Conservation (phyloP, 1,139 yeast genomes). For the Zygosaccharomyces pseudobailii region DNA sequence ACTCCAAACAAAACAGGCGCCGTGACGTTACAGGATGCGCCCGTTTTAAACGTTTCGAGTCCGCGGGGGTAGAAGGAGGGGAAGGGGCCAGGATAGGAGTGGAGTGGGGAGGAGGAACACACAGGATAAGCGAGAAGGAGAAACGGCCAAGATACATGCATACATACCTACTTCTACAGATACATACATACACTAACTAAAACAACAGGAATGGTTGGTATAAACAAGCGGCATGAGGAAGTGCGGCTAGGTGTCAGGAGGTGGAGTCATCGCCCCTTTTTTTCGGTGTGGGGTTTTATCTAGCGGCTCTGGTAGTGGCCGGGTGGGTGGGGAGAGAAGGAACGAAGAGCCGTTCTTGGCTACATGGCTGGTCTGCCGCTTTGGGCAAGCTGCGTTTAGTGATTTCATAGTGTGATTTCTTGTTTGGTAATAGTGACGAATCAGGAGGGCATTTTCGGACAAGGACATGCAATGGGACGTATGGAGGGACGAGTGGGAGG, state of each 20-base stretch:
- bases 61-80: neutral
- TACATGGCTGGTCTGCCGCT: too few relatives aligned
- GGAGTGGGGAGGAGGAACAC: neutral
- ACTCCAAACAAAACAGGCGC: neutral
- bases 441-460: too few relatives aligned
- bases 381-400: too few relatives aligned
- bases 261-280: neutral
- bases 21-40: neutral
- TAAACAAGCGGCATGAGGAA: neutral
- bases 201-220: neutral
- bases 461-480: too few relatives aligned
- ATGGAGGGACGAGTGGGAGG: too few relatives aligned
- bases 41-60: neutral
- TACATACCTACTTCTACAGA: too few relatives aligned
- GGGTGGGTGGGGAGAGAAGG: neutral
- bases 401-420: too few relatives aligned
- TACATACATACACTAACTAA: too few relatives aligned
- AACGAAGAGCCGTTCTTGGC: too few relatives aligned
- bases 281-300: neutral
- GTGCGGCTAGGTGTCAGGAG: neutral
- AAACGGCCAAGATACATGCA: neutral
- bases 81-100: neutral
- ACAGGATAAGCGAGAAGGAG: neutral
- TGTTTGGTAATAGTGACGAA: too few relatives aligned
- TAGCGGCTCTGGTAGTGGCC: neutral